Evolutionary conservation across 345 rosid genomes (phyloP).

Genomic region (Populus pruinosa): DNA sequence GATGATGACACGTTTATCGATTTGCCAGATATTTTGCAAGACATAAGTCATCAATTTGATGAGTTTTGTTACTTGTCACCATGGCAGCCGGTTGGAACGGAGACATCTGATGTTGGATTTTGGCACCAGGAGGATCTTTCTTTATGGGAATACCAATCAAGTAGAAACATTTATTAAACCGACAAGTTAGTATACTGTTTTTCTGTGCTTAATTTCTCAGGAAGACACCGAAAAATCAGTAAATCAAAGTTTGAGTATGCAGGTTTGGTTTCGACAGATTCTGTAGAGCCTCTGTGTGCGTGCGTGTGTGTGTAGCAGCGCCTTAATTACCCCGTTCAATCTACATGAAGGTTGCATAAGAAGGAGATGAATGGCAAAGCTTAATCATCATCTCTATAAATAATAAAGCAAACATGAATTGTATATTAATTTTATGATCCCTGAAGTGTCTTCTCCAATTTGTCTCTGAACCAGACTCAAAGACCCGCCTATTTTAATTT

Average conservation of each 20-base stretch:
- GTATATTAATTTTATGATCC: not conserved
- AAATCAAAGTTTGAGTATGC: not conserved
- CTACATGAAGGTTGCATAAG: not conserved
- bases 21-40: constrained; percentile 62
- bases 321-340: not conserved
- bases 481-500: not conserved
- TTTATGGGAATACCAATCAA: constrained; percentile 7
- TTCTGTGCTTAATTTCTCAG: not conserved
- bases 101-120: constrained; percentile 15
- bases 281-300: not conserved
- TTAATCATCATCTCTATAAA: not conserved
- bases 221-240: not conserved
- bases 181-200: not conserved
- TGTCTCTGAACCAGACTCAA: not conserved
- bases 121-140: constrained; percentile 39
- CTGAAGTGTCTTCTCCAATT: not conserved
- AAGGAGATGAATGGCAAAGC: not conserved
- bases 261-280: not conserved
- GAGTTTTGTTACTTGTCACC: constrained; percentile 45
- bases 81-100: constrained; percentile 32
- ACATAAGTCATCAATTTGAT: constrained; percentile 32
- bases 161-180: not conserved
- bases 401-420: not conserved
- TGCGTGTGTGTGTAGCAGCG: not conserved
- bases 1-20: constrained; percentile 61